Conservation (phyloP, 257 asterid genomes). For the Agastache rugosa region DNA sequence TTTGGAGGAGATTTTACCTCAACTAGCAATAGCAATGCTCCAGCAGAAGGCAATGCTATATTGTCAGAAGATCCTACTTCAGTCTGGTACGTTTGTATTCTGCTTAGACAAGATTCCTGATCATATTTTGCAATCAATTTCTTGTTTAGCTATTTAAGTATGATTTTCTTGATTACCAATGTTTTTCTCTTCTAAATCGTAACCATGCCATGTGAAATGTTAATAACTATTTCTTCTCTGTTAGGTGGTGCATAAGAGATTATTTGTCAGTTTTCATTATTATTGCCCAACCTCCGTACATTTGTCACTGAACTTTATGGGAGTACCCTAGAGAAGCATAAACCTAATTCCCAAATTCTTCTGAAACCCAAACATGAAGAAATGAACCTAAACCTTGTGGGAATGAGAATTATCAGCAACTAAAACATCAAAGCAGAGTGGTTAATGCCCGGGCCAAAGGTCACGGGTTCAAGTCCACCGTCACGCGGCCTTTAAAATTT, state of each 20-base stretch:
- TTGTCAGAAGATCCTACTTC: constrained; percentile 49
- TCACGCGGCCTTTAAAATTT: no score
- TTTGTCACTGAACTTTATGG: background rate
- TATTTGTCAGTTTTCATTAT: background rate
- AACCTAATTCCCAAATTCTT: background rate
- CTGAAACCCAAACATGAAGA: constrained; percentile 31
- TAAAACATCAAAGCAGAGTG: background rate
- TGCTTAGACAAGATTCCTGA: constrained; percentile 24
- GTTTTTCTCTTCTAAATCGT: constrained; percentile 23
- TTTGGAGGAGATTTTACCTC: constrained; percentile 47
- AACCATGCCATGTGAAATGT: constrained; percentile 13
- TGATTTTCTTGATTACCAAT: constrained; percentile 14
- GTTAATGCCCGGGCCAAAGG: no score
- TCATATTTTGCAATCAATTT: constrained; percentile 15
- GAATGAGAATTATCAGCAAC: background rate
- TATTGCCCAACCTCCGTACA: background rate
- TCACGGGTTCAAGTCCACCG: no score
- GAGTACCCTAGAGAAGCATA: background rate
- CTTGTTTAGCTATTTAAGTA: constrained; percentile 28
- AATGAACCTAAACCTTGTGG: background rate
- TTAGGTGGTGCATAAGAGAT: background rate
- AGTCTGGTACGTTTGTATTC: constrained; percentile 54
- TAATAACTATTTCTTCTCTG: background rate
- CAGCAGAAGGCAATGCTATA: constrained; percentile 38
- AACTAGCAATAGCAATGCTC: constrained; percentile 40